Percentiles rank a stretch among this genome's conserved stretches.
phyloP scores from a whole-genome alignment of 257 asterid genomes.

The Gentiana dahurica region DNA sequence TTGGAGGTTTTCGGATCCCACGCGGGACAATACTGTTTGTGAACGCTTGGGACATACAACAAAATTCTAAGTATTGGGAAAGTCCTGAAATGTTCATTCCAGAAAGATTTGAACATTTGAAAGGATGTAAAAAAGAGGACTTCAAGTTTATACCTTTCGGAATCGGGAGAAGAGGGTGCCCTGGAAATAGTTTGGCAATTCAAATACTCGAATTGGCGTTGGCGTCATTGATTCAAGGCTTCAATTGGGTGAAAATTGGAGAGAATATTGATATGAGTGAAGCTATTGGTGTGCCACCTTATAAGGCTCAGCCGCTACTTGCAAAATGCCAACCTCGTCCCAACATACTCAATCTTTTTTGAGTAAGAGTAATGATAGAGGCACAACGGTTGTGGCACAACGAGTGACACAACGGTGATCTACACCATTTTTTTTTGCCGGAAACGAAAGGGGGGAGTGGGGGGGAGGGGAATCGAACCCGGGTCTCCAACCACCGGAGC shows the following conservation, averaged over 20 bases:
- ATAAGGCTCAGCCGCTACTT: slow-evolving; percentile 38
- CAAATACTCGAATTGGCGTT: slow-evolving; percentile 38
- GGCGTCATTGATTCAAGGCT: slow-evolving; percentile 56
- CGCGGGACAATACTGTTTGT: slow-evolving; percentile 40
- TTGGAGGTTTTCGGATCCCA: slow-evolving; percentile 44
- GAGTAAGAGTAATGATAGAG: no score
- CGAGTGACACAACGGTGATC: no score
- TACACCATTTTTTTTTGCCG: no score
- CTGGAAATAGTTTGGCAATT: slow-evolving; percentile 55
- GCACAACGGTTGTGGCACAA: no score
- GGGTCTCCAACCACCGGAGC: no score
- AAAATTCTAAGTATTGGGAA: slow-evolving; percentile 45
- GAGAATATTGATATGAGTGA: slow-evolving; percentile 38
- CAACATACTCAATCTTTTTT: slow-evolving; percentile 15
- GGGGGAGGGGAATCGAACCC: no score
- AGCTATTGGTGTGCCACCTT: slow-evolving; percentile 32
- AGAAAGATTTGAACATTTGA: slow-evolving; percentile 28
- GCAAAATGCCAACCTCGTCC: slow-evolving; percentile 43
- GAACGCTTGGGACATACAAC: slow-evolving; percentile 60
- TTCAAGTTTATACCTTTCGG: slow-evolving; percentile 40
- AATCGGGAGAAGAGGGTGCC: slow-evolving; percentile 60
- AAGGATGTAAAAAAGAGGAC: slow-evolving; percentile 20
- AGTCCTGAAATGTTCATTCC: slow-evolving; percentile 47
- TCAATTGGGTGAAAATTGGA: slow-evolving; percentile 42
- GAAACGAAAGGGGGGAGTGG: no score